Base-by-base conservation (phyloP, 805 yeast genomes). In the Suhomyces faveliae region DNA sequence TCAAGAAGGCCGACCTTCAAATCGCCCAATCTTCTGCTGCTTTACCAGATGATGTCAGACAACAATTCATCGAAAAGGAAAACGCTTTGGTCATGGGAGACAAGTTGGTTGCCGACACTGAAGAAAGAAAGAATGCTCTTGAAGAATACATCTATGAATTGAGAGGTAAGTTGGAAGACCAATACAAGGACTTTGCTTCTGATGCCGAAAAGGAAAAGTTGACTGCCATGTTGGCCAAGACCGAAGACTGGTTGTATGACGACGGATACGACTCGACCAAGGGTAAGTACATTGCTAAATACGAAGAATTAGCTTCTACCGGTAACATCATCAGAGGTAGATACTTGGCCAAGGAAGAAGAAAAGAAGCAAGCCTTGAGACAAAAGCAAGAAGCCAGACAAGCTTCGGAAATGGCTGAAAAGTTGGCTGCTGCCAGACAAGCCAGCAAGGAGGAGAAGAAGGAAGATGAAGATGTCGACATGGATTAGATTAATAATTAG, bases 221-320 rank as follows among this genome's bases (percentile, higher is more conserved):
- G 63, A 69, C 80, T 43, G 87, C 74, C 51, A 79, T 86, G 79
- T 80, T 94, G 67, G 68, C 78, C 64, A 85, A 84, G 70, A 83
- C 98, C 57, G 99, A 94, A 80, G 97, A 92, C 66, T 94, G 99
- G 99, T 83, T 94, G 64, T 94, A 94, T 73, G 96, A 87, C 53
- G 99, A 90, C 49, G 98, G 98, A 66, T 90, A 88, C 67, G 99
- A 94, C 71, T 82, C 97, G 54, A 80, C 91, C 64, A 91, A 94
- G 83, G 99, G 94, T 61, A 89, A 87, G 70, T 94, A 92, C 80
- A 85, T 95, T 73, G 98, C 99, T 65, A 91, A 88, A 75, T 90
- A 90, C 75, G 98, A 94, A 76, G 99, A 94, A 74, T 84, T 94
- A 64, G 96, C 97, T 40, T 81, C 96, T 38, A 77, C 85, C 60